phyloP scores from a whole-genome alignment of 495 filamentous ascomycete genomes.

The Bathelium albidoporum region DNA sequence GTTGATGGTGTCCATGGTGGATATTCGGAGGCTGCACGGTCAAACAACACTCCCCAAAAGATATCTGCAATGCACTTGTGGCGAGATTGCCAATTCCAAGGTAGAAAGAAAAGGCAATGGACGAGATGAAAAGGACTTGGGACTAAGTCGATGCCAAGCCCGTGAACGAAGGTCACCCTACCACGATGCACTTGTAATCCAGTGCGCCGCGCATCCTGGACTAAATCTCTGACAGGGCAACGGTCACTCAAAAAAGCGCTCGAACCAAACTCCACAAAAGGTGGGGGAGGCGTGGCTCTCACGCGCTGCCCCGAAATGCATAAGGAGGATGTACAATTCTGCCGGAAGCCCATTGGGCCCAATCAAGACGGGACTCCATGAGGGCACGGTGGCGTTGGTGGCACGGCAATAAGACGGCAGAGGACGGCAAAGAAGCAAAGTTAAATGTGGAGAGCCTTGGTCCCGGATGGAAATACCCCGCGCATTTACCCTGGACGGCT shows the following conservation, averaged over 20 bases:
- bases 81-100: not conserved
- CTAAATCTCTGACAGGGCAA: not conserved
- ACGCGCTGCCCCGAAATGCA: not conserved
- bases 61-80: too few species aligned
- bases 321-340: not conserved
- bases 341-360: not conserved
- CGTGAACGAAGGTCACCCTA: not conserved
- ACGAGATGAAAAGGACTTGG: not conserved
- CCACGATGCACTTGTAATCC: not conserved
- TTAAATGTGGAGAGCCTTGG: not conserved
- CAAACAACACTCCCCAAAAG: too few species aligned
- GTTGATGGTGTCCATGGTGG: not conserved
- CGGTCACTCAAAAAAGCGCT: not conserved
- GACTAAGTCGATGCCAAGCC: not conserved
- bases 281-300: not conserved
- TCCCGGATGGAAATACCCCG: not conserved
- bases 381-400: not conserved
- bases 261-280: not conserved
- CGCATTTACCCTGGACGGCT: not conserved
- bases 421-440: not conserved
- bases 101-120: not conserved
- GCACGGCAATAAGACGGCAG: not conserved
- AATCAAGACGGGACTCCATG: not conserved
- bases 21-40: not conserved
- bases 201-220: not conserved